These are phyloP conservation scores for Strobilomyces echinocephalus DNA, from an alignment of 768 basidiomycete species.

Conservation along the genomic window DNA sequence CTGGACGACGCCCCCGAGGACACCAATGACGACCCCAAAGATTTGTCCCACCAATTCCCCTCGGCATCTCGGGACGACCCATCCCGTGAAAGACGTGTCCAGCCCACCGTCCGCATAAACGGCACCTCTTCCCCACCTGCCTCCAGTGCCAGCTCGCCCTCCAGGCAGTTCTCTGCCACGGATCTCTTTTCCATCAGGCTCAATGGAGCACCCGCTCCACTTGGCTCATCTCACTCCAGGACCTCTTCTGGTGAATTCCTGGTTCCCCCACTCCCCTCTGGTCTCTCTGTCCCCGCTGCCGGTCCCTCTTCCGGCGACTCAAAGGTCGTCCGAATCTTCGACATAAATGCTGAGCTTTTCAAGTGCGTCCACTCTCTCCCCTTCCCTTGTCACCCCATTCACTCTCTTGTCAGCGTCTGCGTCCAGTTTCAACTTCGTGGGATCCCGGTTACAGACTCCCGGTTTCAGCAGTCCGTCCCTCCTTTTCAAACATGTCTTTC, in stretches of 20 bases:
- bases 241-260: slow-evolving; percentile 26
- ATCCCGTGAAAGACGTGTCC: slow-evolving; percentile 17
- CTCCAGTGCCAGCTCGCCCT: slow-evolving; percentile 20
- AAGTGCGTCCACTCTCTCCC: slow-evolving; percentile 41
- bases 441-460: slow-evolving; percentile 41
- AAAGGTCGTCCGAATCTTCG: slow-evolving; percentile 59
- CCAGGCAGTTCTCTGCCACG: slow-evolving; percentile 15
- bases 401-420: slow-evolving; percentile 42
- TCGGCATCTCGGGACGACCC: slow-evolving; percentile 16
- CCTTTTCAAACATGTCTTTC: neutral
- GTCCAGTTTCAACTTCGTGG: slow-evolving; percentile 57
- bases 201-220: slow-evolving; percentile 16
- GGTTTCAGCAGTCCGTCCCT: slow-evolving; percentile 53
- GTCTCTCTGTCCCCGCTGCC: slow-evolving; percentile 7
- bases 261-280: slow-evolving; percentile 29
- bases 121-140: slow-evolving; percentile 19
- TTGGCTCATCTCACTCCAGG: slow-evolving; percentile 27
- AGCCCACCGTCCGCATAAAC: slow-evolving; percentile 18
- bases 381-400: neutral
- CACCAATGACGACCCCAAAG: slow-evolving; percentile 30
- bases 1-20: slow-evolving; percentile 39
- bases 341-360: slow-evolving; percentile 65
- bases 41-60: slow-evolving; percentile 7
- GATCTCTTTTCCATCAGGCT: slow-evolving; percentile 21
- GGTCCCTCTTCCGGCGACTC: slow-evolving; percentile 11